Evolutionary conservation across 495 filamentous ascomycete species (phyloP), one percentile per base, ranked within the genome.

Genomic region (Aspergillus funiculosus): DNA sequence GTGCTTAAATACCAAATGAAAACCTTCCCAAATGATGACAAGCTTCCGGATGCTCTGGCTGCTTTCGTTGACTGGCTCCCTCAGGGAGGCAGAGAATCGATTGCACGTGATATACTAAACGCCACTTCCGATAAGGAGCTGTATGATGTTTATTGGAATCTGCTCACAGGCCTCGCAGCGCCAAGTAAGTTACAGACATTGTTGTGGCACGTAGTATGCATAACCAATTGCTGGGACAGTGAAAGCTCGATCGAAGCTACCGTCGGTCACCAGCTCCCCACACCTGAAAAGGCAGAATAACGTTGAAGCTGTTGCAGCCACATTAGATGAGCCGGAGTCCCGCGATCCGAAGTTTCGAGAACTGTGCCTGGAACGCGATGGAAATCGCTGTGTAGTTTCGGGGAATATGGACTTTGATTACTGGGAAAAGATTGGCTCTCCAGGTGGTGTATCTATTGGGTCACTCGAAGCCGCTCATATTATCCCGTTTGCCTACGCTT

Each of bases 111-210:
- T 29, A 30, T 41, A 4, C 24, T 18, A 1, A 19, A 1, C 1
- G 8, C 22, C 2, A 2, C 17, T 3, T 17, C 39, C 7, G 39
- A 41, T 19, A 9, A 41, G 2, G 14, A 7, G 2, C 22, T 41
- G 6, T 29, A 2, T 11, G 24, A 41, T 4, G 26, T 30, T 8
- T 41, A 18, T 20, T 2, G 20, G 3, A 41, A 29, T 10, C 13
- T 41, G 1, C 3, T 41, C 25, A 41, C 39, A 1, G 24, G 13
- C 7, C 24, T 41, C 2, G 8, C 29, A 8, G 2, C 3, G 6
- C 39, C 39, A 5, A 30, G 39, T 41, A 41, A 41, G 39, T 29
- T 6, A 31, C n/a, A n/a, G n/a, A n/a, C n/a, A n/a, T n/a, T n/a
- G n/a, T n/a, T n/a, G n/a, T n/a, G n/a, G n/a, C n/a, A n/a, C n/a